A percentile compares a stretch with the other conserved stretches of the same genome.
These are phyloP conservation scores for Fraxinus baroniana DNA, from an alignment of 305 asterid species.

Conservation along the genomic window DNA sequence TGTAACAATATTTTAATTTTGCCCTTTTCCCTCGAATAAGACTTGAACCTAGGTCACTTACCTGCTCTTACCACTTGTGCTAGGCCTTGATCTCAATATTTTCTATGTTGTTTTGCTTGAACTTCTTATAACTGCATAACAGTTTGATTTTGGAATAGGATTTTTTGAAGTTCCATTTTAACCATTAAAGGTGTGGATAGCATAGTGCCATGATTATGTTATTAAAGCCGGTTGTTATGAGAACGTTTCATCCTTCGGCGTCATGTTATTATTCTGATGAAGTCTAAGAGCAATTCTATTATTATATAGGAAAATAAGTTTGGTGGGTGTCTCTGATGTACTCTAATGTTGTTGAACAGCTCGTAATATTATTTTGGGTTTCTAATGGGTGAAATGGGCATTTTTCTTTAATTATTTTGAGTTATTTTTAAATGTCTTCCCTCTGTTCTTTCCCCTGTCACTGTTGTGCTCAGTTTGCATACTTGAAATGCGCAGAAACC, in stretches of 20 bases:
- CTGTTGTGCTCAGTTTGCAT: conserved; percentile 16
- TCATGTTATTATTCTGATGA: neutral
- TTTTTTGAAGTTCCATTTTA: neutral
- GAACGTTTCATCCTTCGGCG: neutral
- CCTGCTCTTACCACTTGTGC: neutral
- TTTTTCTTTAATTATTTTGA: neutral
- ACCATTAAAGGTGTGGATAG: neutral
- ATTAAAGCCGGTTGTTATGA: neutral
- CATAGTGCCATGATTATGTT: neutral
- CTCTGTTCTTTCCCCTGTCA: neutral
- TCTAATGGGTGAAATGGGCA: neutral
- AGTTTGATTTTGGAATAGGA: neutral
- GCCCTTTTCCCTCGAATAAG: neutral
- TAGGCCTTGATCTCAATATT: neutral
- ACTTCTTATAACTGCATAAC: neutral
- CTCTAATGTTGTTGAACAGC: neutral
- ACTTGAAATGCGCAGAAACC: conserved; percentile 68
- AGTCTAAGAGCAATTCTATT: neutral
- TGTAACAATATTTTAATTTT: neutral
- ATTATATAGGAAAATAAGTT: neutral
- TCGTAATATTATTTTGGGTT: neutral
- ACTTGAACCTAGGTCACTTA: neutral
- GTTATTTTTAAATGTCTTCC: neutral
- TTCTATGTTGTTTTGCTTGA: neutral
- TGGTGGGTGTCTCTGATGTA: conserved; percentile 1